Conservation (phyloP, 2,329 filamentous ascomycete genomes). For the Orbilia brochopaga region DNA sequence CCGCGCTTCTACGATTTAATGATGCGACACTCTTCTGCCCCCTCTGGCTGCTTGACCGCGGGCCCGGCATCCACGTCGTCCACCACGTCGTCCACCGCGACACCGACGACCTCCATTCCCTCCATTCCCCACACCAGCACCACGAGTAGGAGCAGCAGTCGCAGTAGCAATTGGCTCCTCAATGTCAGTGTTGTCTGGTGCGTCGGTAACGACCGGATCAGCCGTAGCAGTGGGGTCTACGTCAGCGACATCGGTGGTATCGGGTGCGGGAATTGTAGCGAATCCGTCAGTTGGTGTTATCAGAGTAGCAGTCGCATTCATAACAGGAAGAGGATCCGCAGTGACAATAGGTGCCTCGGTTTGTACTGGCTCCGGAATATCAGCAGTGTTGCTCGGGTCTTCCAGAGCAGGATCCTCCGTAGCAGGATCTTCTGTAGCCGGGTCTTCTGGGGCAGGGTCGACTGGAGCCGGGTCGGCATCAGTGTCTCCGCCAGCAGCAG, state of each 20-base stretch:
- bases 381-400: no score
- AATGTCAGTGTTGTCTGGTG: not conserved
- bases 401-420: no score
- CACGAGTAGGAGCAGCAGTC: conserved; percentile 3
- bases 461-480: conserved; percentile 11
- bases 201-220: conserved; percentile 1
- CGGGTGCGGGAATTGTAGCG: not conserved
- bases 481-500: conserved; percentile 9
- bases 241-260: conserved; percentile 8
- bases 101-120: conserved; percentile 17
- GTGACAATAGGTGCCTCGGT: no score
- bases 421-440: no score
- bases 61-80: conserved; percentile 5
- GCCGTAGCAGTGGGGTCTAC: conserved; percentile 7
- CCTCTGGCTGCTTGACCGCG: no score
- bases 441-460: conserved; percentile 12
- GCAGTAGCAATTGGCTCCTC: not conserved
- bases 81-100: conserved; percentile 7
- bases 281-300: conserved; percentile 3
- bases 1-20: no score
- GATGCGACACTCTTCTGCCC: no score
- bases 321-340: no score
- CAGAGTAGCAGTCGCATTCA: no score
- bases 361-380: no score
- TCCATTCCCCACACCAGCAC: conserved; percentile 4